Conservation (phyloP, 768 basidiomycete species). For the Boletus vinaceobasis region DNA sequence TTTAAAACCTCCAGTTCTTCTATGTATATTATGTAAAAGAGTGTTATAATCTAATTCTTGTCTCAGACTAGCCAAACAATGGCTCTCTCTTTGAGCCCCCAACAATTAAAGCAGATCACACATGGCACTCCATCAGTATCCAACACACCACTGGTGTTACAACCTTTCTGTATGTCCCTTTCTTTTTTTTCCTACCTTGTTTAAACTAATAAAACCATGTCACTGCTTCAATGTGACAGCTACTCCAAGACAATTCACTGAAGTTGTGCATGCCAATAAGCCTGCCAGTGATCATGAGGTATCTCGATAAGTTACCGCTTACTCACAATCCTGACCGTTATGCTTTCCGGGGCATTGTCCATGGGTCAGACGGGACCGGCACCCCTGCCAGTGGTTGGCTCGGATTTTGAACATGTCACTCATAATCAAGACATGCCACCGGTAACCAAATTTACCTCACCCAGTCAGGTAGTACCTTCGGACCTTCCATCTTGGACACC, state of each 20-base stretch:
- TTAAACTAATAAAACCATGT: not conserved
- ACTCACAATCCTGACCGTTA: conserved; percentile 3
- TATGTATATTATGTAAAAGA: not conserved
- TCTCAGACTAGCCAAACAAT: not conserved
- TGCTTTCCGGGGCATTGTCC: conserved; percentile 8
- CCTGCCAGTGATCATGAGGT: conserved; percentile 16
- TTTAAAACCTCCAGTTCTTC: not conserved
- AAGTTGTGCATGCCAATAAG: conserved; percentile 1
- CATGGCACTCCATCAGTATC: not conserved
- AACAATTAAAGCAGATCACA: conserved; percentile 2
- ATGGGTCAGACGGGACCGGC: conserved; percentile 5
- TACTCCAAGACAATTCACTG: conserved; percentile 14
- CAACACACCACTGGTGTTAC: not conserved
- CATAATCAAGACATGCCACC: not conserved
- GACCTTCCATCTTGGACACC: conserved; percentile 28
- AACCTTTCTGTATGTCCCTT: conserved; percentile 12
- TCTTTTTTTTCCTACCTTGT: not conserved
- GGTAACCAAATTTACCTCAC: not conserved
- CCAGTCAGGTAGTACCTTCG: not conserved
- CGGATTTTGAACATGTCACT: conserved; percentile 2
- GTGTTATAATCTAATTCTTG: not conserved
- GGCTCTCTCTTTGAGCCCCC: conserved; percentile 20
- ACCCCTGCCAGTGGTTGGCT: not conserved
- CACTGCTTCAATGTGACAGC: conserved; percentile 5
- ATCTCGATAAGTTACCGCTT: not conserved